Conservation (phyloP, 441 rosid species). For the Pelargonium exstipulatum region DNA sequence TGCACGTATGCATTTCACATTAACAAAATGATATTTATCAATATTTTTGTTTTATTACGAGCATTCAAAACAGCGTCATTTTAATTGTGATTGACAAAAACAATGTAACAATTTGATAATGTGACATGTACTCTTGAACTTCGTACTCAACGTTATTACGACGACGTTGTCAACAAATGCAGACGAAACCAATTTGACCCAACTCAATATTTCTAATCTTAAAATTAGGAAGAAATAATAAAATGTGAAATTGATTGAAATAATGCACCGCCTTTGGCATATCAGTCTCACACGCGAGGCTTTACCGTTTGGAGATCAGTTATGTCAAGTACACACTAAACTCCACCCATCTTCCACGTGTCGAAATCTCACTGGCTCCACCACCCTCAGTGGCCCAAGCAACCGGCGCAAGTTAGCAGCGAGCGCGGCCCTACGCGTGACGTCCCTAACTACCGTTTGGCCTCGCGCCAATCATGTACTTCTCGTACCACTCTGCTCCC, state of each 20-base stretch:
- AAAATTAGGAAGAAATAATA: not conserved
- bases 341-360: not conserved
- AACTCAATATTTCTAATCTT: not conserved
- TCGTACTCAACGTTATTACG: too few species aligned
- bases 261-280: not conserved
- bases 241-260: not conserved
- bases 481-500: not conserved
- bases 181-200: too few species aligned
- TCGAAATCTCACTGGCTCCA: not conserved
- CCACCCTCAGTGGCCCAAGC: not conserved
- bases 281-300: not conserved
- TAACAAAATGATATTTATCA: too few species aligned
- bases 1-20: too few species aligned
- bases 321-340: too few species aligned
- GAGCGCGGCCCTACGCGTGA: constrained; percentile 1
- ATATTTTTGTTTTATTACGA: too few species aligned
- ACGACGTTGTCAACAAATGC: too few species aligned
- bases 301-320: constrained; percentile 3
- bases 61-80: too few species aligned
- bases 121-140: too few species aligned
- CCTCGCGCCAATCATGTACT: constrained; percentile 1
- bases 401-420: not conserved
- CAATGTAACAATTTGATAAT: too few species aligned
- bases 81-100: too few species aligned
- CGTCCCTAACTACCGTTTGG: constrained; percentile 12